A percentile compares a stretch with the other conserved stretches of the same genome.
Evolutionary conservation across 441 rosid genomes (phyloP).

Genomic region (Aquilaria agallochum): DNA sequence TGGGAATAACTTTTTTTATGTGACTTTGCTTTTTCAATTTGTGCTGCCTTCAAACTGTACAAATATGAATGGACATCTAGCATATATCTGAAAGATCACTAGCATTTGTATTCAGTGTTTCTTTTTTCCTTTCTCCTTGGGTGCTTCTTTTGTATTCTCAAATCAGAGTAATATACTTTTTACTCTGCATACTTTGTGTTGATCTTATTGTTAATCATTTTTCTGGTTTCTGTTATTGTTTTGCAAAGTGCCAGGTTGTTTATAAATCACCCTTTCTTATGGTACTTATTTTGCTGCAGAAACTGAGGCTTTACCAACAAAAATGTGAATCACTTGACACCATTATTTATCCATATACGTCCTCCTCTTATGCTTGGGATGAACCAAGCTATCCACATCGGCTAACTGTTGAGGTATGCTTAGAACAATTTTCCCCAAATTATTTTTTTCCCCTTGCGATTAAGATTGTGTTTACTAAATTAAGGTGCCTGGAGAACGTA

Average conservation of each 20-base stretch:
- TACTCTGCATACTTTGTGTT: neutral
- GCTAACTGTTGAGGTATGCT: conserved; percentile 77
- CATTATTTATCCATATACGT: conserved; percentile 70
- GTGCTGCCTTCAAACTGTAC: too few species aligned
- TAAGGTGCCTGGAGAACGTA: conserved; percentile 93
- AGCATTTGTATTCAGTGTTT: too few species aligned
- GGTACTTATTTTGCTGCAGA: conserved; percentile 35
- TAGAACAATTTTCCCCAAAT: neutral
- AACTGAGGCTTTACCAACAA: conserved; percentile 87
- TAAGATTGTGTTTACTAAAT: too few species aligned
- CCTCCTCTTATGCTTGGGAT: conserved; percentile 98
- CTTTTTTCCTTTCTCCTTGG: too few species aligned
- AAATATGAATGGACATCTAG: too few species aligned
- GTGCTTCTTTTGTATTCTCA: conserved; percentile 6
- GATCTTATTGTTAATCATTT: neutral
- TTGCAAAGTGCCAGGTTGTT: too few species aligned
- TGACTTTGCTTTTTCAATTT: too few species aligned
- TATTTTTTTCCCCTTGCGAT: conserved; percentile 10
- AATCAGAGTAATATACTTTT: neutral
- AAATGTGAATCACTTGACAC: conserved; percentile 90
- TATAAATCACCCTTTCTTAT: too few species aligned
- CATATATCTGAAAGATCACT: too few species aligned
- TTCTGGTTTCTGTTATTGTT: conserved; percentile 1
- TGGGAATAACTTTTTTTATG: too few species aligned
- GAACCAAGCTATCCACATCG: conserved; percentile 95